Evolutionary conservation across 352 stramenopile species (phyloP).

Genomic region (Ochromonadaceae sp.): DNA sequence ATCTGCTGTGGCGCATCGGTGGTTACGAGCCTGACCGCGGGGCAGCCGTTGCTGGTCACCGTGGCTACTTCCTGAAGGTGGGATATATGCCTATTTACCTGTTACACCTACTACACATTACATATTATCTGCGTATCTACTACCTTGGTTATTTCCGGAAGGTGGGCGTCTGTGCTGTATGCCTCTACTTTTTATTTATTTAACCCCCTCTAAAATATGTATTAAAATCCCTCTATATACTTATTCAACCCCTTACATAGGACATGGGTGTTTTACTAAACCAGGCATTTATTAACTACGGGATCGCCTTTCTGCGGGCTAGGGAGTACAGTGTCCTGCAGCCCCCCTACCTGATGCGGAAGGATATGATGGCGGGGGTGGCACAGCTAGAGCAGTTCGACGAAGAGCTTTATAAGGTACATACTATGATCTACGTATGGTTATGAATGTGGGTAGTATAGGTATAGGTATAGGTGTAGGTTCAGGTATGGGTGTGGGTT

Average conservation of each 20-base stretch:
- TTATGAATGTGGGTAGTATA: no score
- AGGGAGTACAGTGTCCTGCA: conserved; percentile 92
- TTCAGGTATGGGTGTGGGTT: conserved; percentile 61
- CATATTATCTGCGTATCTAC: no score
- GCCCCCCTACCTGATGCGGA: conserved; percentile 99
- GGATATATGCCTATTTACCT: no score
- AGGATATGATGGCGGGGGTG: conserved; percentile 71
- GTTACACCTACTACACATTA: no score
- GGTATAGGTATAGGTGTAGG: no score
- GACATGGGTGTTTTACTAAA: conserved; percentile 94
- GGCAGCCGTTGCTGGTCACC: conserved; percentile 84
- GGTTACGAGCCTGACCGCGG: conserved; percentile 95
- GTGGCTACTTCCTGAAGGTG: conserved; percentile 94
- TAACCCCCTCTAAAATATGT: no score
- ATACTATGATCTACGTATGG: no score
- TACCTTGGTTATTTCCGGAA: no score
- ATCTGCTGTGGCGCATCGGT: conserved; percentile 83
- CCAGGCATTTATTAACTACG: conserved; percentile 97
- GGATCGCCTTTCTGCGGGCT: conserved; percentile 84
- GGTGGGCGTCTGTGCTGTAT: not conserved
- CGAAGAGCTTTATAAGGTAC: conserved; percentile 99
- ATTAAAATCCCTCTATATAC: no score
- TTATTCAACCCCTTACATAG: no score
- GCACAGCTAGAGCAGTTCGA: conserved; percentile 99
- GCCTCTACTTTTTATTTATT: not conserved